Percentiles rank a stretch among this genome's conserved stretches.
Conservation (phyloP, 2,329 filamentous ascomycete species). For the Cercospora zeae-maydis region DNA sequence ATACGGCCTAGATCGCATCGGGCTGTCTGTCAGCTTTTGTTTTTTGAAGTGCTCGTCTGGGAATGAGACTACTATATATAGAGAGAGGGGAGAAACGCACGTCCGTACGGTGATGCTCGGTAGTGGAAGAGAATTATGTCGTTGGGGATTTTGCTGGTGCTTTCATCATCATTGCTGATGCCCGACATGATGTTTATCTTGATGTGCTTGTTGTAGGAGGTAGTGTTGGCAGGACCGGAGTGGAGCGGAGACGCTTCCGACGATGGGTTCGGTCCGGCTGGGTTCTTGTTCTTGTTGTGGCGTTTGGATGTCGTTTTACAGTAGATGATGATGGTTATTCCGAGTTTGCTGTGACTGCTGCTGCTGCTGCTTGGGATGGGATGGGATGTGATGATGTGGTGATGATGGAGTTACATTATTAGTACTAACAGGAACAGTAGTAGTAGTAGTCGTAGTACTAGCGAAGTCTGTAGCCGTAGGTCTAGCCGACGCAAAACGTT, state of each 20-base stretch:
- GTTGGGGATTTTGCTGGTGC: slow-evolving; percentile 30
- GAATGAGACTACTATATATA: too few relatives aligned
- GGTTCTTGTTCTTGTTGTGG: not conserved
- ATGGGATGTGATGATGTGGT: not conserved
- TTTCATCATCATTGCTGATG: slow-evolving; percentile 4
- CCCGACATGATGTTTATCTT: slow-evolving; percentile 3
- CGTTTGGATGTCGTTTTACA: too few relatives aligned
- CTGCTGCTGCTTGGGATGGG: too few relatives aligned
- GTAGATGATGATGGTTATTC: not conserved
- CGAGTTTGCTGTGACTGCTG: too few relatives aligned
- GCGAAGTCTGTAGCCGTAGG: too few relatives aligned
- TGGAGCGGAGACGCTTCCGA: too few relatives aligned
- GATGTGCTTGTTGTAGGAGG: too few relatives aligned
- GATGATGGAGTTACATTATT: not conserved
- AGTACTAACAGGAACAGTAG: too few relatives aligned
- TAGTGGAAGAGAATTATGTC: slow-evolving; percentile 66
- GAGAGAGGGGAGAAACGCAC: not conserved
- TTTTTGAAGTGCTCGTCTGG: slow-evolving; percentile 33
- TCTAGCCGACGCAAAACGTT: not conserved
- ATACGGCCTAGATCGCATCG: slow-evolving; percentile 47
- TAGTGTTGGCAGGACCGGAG: too few relatives aligned
- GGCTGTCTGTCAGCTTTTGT: not conserved
- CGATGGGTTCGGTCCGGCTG: too few relatives aligned
- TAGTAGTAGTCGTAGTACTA: too few relatives aligned
- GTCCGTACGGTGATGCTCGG: slow-evolving; percentile 58